A percentile compares a stretch with the other conserved stretches of the same genome.
These are phyloP conservation scores for Didymella sp. DNA, from an alignment of 2,329 filamentous ascomycete genomes.

Conservation along the genomic window DNA sequence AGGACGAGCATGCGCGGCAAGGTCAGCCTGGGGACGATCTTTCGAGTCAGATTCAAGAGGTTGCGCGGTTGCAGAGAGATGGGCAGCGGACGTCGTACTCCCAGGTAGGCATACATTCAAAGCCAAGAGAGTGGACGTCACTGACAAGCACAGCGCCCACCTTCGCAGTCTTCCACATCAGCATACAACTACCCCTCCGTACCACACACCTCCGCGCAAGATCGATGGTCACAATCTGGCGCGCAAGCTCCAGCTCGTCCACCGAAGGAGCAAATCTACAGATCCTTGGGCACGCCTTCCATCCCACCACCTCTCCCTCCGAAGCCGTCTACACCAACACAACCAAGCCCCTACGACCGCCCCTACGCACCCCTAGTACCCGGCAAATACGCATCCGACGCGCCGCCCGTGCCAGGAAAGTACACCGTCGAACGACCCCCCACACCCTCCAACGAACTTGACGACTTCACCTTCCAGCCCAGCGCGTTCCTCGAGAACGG, in stretches of 20 bases:
- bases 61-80: conserved; percentile 50
- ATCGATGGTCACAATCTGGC: conserved; percentile 42
- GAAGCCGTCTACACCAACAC: conserved; percentile 33
- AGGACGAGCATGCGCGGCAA: conserved; percentile 63
- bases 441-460: conserved; percentile 52
- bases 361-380: conserved; percentile 42
- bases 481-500: conserved; percentile 91
- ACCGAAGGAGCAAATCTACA: conserved; percentile 41
- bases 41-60: conserved; percentile 60
- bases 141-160: conserved; percentile 35
- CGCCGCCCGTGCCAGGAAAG: conserved; percentile 45
- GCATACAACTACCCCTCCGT: conserved; percentile 55
- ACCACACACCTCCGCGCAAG: conserved; percentile 49
- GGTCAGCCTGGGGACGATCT: conserved; percentile 54
- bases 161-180: conserved; percentile 34
- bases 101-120: conserved; percentile 24
- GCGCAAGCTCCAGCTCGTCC: conserved; percentile 46
- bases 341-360: conserved; percentile 23
- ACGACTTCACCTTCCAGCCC: conserved; percentile 80
- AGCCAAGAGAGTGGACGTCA: neutral
- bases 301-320: conserved; percentile 41
- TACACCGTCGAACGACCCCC: conserved; percentile 28
- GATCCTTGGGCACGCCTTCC: conserved; percentile 31
- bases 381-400: conserved; percentile 31
- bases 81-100: conserved; percentile 34